Evolutionary conservation across 2,329 filamentous ascomycete species (phyloP).

Genomic region (Sodiomyces alkalinus): DNA sequence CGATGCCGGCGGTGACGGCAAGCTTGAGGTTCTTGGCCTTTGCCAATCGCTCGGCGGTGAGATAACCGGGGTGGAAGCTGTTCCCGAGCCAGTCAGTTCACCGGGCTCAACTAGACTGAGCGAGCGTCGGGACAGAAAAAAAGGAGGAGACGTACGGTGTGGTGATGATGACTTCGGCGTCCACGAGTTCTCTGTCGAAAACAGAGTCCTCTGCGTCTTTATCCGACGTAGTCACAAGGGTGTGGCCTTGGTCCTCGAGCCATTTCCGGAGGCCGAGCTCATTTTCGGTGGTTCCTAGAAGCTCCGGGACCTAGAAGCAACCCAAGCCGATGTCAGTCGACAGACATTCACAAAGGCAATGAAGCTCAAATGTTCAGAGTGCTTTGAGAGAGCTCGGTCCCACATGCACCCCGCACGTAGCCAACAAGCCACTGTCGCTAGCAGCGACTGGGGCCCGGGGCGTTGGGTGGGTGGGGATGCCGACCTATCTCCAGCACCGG

Average conservation of each 20-base stretch:
- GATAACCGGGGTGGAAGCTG: conserved; percentile 96
- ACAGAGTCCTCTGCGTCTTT: conserved; percentile 89
- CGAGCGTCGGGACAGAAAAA: not conserved
- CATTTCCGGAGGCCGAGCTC: conserved; percentile 95
- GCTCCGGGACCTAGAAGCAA: conserved; percentile 63
- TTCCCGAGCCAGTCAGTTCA: not conserved
- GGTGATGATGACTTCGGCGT: conserved; percentile 97
- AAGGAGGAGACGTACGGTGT: conserved; percentile 55
- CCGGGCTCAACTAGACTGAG: not conserved
- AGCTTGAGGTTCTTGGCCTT: conserved; percentile 99
- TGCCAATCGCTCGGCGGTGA: conserved; percentile 87
- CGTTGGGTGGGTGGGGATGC: too few relatives aligned
- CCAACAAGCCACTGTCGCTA: too few relatives aligned
- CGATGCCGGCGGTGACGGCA: conserved; percentile 91
- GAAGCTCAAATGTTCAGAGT: too few relatives aligned
- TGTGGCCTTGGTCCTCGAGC: conserved; percentile 95
- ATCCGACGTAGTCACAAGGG: conserved; percentile 89
- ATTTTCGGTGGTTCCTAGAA: conserved; percentile 94
- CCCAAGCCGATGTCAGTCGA: conserved; percentile 1
- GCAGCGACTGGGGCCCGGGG: too few relatives aligned
- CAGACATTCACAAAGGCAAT: too few relatives aligned
- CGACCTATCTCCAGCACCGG: conserved; percentile 2
- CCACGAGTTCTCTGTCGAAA: conserved; percentile 90
- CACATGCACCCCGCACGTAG: not conserved
- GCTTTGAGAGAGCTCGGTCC: too few relatives aligned